Evolutionary conservation across 78 protist genomes (phyloP).

Genomic region (Dictyostelium firmibasis): DNA sequence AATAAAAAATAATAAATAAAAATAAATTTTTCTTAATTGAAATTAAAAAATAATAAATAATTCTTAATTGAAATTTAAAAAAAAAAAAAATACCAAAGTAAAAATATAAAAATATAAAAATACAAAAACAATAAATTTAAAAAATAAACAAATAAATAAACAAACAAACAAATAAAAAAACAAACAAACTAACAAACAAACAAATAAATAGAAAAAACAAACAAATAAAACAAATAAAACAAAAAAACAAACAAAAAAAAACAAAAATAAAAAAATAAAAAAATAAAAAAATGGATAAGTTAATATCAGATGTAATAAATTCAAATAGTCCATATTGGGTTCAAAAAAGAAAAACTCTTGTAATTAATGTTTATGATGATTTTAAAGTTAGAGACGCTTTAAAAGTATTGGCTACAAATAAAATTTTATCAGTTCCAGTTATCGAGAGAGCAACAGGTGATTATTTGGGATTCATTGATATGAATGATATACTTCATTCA

Average conservation of each 20-base stretch:
- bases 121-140: not conserved
- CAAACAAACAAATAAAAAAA: not conserved
- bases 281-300: not conserved
- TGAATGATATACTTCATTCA: conserved; percentile 39
- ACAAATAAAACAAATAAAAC: not conserved
- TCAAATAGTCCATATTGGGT: conserved; percentile 3
- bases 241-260: not conserved
- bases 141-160: not conserved
- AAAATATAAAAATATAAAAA: not conserved
- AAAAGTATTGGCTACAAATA: not conserved
- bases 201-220: not conserved
- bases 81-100: not conserved
- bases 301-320: conserved; percentile 10
- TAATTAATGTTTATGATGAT: not conserved
- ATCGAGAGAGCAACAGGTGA: conserved; percentile 24
- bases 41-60: not conserved
- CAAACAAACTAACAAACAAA: not conserved
- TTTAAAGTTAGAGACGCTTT: conserved; percentile 4
- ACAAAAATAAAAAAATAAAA: not conserved
- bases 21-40: too few relatives aligned
- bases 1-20: not conserved
- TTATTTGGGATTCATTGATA: conserved; percentile 53
- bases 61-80: too few relatives aligned
- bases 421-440: conserved; percentile 51
- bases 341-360: not conserved